Evolutionary conservation across 805 yeast genomes (phyloP).

Genomic region (Candida odintsovae): DNA sequence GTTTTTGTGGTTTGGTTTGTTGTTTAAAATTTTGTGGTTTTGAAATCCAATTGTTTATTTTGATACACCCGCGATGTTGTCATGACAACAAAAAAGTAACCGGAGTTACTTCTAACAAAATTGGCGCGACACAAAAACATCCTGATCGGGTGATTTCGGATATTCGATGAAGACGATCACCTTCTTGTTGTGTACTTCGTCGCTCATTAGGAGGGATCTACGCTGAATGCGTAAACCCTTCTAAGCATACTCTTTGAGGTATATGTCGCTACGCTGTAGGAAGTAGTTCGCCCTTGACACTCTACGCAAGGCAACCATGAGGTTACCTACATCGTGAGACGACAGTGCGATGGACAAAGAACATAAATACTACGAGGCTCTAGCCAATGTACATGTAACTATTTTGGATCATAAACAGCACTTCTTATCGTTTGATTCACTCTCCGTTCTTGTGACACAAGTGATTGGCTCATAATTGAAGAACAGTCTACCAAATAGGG

Average conservation of each 20-base stretch:
- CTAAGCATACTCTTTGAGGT: no score
- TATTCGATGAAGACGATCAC: no score
- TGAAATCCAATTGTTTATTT: not conserved
- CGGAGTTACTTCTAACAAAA: not conserved
- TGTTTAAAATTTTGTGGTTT: not conserved
- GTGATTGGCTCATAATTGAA: constrained; percentile 43
- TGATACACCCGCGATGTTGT: not conserved
- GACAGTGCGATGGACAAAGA: no score
- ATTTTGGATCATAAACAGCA: constrained; percentile 26
- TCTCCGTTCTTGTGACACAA: constrained; percentile 21
- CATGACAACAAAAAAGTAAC: not conserved
- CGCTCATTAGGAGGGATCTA: no score
- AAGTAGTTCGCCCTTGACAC: no score
- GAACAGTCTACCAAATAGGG: constrained; percentile 49
- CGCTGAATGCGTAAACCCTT: no score
- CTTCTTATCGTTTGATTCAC: constrained; percentile 26
- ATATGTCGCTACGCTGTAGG: no score
- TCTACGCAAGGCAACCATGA: not conserved
- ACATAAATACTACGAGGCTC: no score
- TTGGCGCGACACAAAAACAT: not conserved
- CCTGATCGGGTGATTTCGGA: not conserved
- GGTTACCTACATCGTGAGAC: not conserved
- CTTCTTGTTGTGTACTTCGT: no score
- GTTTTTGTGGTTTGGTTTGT: not conserved
- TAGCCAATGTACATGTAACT: no score